Evolutionary conservation across 2,329 filamentous ascomycete genomes (phyloP).

Genomic region (Claviceps digitariae): DNA sequence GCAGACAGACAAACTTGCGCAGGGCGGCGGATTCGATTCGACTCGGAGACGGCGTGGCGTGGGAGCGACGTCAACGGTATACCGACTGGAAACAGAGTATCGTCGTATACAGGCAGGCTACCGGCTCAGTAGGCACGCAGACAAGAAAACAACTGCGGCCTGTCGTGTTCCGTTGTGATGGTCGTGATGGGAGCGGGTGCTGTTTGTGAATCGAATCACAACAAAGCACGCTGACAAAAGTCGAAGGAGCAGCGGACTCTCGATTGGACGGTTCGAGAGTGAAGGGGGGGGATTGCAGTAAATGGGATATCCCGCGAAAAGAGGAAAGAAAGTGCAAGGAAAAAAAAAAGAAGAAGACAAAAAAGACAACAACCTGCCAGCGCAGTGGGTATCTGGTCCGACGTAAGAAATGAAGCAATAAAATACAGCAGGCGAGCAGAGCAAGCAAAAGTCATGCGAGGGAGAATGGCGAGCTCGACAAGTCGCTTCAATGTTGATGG

Average conservation of each 20-base stretch:
- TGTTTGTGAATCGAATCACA: not conserved
- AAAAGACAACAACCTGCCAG: not conserved
- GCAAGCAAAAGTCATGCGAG: slow-evolving; percentile 2
- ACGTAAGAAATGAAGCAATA: slow-evolving; percentile 4
- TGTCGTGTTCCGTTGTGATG: not conserved
- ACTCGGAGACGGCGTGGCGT: not conserved
- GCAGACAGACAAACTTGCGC: not conserved
- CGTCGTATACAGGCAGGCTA: not conserved
- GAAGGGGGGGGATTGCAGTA: not conserved
- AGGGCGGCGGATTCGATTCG: not conserved
- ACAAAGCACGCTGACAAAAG: not conserved
- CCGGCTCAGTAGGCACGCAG: not conserved
- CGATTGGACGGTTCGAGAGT: not conserved
- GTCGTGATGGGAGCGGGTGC: not conserved
- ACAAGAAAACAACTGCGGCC: not conserved
- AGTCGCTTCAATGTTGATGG: not conserved
- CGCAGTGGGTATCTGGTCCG: not conserved
- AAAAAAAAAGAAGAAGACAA: not conserved
- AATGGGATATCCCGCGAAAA: not conserved
- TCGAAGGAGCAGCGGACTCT: not conserved
- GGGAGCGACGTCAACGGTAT: not conserved
- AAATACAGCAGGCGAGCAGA: slow-evolving; percentile 2
- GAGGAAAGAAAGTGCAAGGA: not conserved
- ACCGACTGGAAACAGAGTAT: not conserved
- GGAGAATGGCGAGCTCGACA: not conserved